phyloP scores from a whole-genome alignment of 176 grass and related monocot species.

The Bonia amplexicaulis region DNA sequence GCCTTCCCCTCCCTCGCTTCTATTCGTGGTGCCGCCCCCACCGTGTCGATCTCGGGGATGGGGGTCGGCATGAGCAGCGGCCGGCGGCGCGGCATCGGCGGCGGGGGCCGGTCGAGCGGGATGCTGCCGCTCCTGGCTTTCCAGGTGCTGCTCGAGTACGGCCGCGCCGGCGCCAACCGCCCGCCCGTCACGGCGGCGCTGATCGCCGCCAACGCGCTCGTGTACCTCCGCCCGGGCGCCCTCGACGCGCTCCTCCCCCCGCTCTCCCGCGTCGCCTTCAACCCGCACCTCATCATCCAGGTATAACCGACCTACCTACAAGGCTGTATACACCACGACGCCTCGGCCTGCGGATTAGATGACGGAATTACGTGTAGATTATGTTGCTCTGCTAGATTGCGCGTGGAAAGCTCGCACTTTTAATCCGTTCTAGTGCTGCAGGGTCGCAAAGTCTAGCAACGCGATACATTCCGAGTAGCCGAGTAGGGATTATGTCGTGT shows the following conservation, averaged over 20 bases:
- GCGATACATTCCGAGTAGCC: background rate
- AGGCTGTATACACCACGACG: background rate
- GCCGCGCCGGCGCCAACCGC: slow-evolving; percentile 44
- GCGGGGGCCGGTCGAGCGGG: slow-evolving; percentile 31
- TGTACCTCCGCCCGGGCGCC: slow-evolving; percentile 71
- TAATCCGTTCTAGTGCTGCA: background rate
- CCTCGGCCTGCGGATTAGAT: background rate
- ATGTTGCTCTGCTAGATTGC: background rate
- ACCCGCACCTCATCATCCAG: slow-evolving; percentile 79
- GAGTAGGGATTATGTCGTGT: background rate
- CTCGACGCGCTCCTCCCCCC: slow-evolving; percentile 74
- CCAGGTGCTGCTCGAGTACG: slow-evolving; percentile 70
- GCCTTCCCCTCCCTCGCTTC: background rate
- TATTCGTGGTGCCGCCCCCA: background rate
- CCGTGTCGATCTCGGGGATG: slow-evolving; percentile 12
- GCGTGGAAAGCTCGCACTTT: background rate
- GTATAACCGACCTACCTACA: slow-evolving; percentile 12
- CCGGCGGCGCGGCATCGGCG: slow-evolving; percentile 4
- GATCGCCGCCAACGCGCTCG: slow-evolving; percentile 61
- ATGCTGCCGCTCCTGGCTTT: slow-evolving; percentile 69
- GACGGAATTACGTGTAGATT: background rate
- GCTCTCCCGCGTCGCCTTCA: slow-evolving; percentile 56
- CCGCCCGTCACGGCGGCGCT: slow-evolving; percentile 80
- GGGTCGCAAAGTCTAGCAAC: background rate
- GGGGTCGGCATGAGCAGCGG: slow-evolving; percentile 36